Percentiles rank a stretch among this genome's conserved stretches.
Conservation (phyloP, 73 alveolate genomes). For the Tetrahymena thermophila region DNA sequence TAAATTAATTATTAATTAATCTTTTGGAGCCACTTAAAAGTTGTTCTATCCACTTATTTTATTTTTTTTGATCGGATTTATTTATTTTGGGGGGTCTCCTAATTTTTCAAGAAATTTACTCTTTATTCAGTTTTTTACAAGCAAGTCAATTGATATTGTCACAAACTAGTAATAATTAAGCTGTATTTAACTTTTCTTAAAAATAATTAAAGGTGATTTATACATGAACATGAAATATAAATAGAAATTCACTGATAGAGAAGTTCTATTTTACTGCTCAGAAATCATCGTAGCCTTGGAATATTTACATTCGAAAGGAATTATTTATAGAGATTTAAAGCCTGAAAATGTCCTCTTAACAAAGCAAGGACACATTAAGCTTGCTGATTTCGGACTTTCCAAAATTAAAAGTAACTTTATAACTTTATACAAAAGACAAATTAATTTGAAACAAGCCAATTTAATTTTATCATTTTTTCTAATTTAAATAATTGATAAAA, state of each 20-base stretch:
- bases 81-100: neutral
- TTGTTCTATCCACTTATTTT: neutral
- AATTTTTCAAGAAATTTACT: neutral
- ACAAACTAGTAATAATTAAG: neutral
- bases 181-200: neutral
- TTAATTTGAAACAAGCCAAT: neutral
- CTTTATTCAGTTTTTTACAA: neutral
- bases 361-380: constrained; percentile 69
- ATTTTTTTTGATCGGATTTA: neutral
- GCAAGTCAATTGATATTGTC: neutral
- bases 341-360: constrained; percentile 76
- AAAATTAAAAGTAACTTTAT: constrained; percentile 46
- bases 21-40: neutral
- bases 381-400: constrained; percentile 91
- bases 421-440: neutral
- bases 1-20: neutral
- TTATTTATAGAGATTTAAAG: constrained; percentile 80
- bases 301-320: constrained; percentile 51
- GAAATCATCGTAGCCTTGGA: constrained; percentile 45
- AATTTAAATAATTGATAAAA: neutral
- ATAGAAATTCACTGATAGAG: neutral
- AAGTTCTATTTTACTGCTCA: constrained; percentile 26
- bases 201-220: constrained; percentile 1
- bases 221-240: constrained; percentile 3
- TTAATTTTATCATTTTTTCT: too few relatives aligned